These are phyloP conservation scores for Vitis riparia DNA, from an alignment of 164 flowering plant genomes.

Conservation along the genomic window DNA sequence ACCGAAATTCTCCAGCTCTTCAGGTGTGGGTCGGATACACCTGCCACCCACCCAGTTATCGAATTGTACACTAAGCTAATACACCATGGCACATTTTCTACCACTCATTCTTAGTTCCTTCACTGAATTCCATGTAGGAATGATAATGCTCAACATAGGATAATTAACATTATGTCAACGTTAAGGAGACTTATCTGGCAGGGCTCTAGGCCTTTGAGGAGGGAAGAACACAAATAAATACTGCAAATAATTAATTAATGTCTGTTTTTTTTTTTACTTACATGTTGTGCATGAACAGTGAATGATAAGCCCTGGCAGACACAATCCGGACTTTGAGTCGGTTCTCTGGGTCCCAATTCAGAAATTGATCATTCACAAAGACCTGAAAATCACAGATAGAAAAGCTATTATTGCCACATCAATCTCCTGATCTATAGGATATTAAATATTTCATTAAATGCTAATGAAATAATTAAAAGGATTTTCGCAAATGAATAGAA, in stretches of 20 bases:
- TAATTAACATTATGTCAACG: constrained; percentile 16
- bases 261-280: constrained; percentile 37
- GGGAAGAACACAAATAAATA: constrained; percentile 11
- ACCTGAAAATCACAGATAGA: constrained; percentile 48
- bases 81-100: constrained; percentile 8
- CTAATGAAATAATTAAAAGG: too few relatives aligned
- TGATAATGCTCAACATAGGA: constrained; percentile 2
- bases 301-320: constrained; percentile 98
- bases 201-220: constrained; percentile 12
- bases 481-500: too few relatives aligned
- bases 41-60: constrained; percentile 70
- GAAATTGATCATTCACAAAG: constrained; percentile 91
- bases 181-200: constrained; percentile 51
- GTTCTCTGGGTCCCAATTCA: constrained; percentile 98
- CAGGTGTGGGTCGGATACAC: constrained; percentile 99
- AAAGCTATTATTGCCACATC: background rate
- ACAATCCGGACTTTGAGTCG: constrained; percentile 91
- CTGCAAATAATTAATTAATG: background rate
- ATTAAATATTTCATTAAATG: too few relatives aligned
- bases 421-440: background rate
- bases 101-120: constrained; percentile 2
- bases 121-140: background rate
- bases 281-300: constrained; percentile 99
- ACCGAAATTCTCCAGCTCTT: constrained; percentile 97
- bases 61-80: constrained; percentile 37